A percentile compares a stretch with the other conserved stretches of the same genome.
phyloP scores from a whole-genome alignment of 495 filamentous ascomycete species.

The Neurospora intermedia region DNA sequence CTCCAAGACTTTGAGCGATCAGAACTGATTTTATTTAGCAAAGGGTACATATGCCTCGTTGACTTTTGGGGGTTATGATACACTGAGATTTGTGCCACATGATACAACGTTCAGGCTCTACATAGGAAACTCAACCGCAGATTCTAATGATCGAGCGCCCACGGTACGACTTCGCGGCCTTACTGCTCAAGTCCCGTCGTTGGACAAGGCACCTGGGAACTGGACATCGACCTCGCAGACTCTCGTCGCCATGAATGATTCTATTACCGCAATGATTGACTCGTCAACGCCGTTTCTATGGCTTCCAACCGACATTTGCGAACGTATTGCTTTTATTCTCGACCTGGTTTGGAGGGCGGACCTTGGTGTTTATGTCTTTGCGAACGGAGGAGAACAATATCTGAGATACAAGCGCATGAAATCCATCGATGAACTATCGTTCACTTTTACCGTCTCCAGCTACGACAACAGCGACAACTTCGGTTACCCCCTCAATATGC shows the following conservation, averaged over 20 bases:
- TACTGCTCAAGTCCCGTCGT: constrained; percentile 34
- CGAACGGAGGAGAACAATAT: constrained; percentile 25
- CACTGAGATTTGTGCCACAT: constrained; percentile 45
- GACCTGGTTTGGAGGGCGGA: constrained; percentile 47
- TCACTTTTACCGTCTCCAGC: constrained; percentile 50
- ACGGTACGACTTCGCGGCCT: constrained; percentile 46
- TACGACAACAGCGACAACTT: constrained; percentile 34
- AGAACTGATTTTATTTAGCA: neutral
- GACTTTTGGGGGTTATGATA: constrained; percentile 55
- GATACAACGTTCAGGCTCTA: constrained; percentile 41
- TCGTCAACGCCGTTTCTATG: constrained; percentile 58
- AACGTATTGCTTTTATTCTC: constrained; percentile 48
- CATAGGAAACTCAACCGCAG: constrained; percentile 4
- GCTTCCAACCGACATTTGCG: constrained; percentile 52
- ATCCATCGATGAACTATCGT: constrained; percentile 30
- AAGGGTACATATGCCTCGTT: constrained; percentile 44
- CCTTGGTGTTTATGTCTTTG: constrained; percentile 31
- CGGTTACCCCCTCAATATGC: constrained; percentile 29
- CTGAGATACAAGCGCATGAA: constrained; percentile 19
- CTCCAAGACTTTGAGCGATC: neutral
- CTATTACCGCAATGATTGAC: constrained; percentile 48
- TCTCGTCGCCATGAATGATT: constrained; percentile 35
- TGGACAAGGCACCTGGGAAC: constrained; percentile 24
- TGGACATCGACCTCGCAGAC: constrained; percentile 29
- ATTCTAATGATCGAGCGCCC: constrained; percentile 32